phyloP scores from a whole-genome alignment of 163 green algal species.

The Chlamydomonas reinhardtii region DNA sequence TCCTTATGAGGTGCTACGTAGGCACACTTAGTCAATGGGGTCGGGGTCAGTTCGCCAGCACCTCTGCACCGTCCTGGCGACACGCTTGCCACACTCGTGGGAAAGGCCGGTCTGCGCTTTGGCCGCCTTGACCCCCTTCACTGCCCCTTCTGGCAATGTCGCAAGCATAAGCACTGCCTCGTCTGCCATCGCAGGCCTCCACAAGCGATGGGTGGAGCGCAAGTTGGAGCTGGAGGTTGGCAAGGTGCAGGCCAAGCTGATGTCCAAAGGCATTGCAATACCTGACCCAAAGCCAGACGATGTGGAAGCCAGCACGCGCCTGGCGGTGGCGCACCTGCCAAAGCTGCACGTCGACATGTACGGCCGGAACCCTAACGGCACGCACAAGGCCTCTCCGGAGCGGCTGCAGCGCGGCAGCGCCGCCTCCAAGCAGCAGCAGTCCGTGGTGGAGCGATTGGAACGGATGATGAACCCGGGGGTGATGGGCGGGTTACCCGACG shows the following conservation, averaged over 20 bases:
- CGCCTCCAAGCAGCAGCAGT: neutral
- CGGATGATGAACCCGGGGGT: conserved; percentile 22
- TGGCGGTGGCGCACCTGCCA: conserved; percentile 12
- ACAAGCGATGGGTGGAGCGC: neutral
- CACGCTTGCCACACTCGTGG: too few relatives aligned
- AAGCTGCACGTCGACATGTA: conserved; percentile 40
- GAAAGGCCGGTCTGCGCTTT: too few relatives aligned
- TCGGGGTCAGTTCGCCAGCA: too few relatives aligned
- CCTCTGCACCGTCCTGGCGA: too few relatives aligned
- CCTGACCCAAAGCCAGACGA: neutral
- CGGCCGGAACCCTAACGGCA: conserved; percentile 41
- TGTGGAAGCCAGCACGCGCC: neutral
- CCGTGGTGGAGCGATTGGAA: neutral
- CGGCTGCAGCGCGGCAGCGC: neutral
- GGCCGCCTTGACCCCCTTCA: too few relatives aligned
- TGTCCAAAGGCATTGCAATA: conserved; percentile 4
- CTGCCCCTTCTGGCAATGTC: too few relatives aligned
- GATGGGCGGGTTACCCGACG: neutral
- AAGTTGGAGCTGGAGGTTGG: neutral
- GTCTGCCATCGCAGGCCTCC: neutral
- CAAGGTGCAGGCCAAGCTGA: conserved; percentile 41
- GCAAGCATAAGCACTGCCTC: too few relatives aligned
- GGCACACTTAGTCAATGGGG: too few relatives aligned
- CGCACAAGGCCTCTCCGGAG: neutral
- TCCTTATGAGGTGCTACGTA: too few relatives aligned